Percentiles rank a stretch among this genome's conserved stretches.
Conservation (phyloP, 2,329 filamentous ascomycete species). For the Trichoderma arundinaceum region DNA sequence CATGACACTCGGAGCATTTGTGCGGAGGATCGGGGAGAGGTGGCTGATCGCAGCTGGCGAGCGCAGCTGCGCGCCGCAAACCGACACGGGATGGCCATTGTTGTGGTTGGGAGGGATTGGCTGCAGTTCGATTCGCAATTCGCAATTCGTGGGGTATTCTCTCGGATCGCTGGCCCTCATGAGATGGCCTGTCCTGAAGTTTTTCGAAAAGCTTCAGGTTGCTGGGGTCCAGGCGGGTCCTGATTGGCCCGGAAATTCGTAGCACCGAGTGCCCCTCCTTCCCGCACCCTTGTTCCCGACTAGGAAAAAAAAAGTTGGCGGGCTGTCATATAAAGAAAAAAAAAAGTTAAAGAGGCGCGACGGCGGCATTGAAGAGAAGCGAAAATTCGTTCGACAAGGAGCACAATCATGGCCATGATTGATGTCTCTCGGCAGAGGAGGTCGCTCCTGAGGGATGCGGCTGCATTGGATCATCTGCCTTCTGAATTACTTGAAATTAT, state of each 20-base stretch:
- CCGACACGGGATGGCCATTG: conserved; percentile 68
- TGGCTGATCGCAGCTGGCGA: conserved; percentile 61
- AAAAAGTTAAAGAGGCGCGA: conserved; percentile 33
- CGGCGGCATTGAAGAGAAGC: conserved; percentile 34
- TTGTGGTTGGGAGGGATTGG: conserved; percentile 42
- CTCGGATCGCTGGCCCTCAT: conserved; percentile 12
- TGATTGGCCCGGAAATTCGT: conserved; percentile 50
- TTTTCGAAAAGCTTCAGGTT: conserved; percentile 50
- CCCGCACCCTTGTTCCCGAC: conserved; percentile 35
- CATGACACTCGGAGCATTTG: conserved; percentile 53
- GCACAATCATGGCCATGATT: conserved; percentile 59
- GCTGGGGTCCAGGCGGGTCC: conserved; percentile 32
- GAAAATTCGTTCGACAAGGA: conserved; percentile 38
- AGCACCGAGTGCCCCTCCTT: conserved; percentile 41
- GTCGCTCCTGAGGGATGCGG: conserved; percentile 61
- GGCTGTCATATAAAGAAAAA: conserved; percentile 36
- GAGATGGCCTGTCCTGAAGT: conserved; percentile 43
- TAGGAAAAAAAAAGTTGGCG: conserved; percentile 46
- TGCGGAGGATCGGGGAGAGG: conserved; percentile 55
- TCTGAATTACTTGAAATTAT: conserved; percentile 72
- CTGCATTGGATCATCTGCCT: conserved; percentile 66
- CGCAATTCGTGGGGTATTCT: conserved; percentile 36
- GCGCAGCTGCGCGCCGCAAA: conserved; percentile 69
- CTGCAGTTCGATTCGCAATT: conserved; percentile 30
- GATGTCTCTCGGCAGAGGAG: conserved; percentile 61